Percentiles rank a stretch among this genome's conserved stretches.
Conservation (phyloP, 192 early-diverging fungal species). For the Coemansia sp. region DNA sequence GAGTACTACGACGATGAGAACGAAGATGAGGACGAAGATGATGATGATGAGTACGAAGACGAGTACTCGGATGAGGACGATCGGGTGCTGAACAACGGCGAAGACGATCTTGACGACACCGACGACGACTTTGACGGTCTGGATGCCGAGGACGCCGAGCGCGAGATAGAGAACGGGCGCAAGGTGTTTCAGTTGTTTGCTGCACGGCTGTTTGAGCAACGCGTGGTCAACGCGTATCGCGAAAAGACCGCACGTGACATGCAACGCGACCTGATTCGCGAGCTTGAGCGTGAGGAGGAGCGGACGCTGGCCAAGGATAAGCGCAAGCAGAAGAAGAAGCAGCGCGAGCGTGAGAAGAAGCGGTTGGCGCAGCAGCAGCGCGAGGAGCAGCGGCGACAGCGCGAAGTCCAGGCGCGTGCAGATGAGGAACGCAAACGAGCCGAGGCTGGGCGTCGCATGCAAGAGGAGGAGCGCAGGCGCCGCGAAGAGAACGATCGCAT, state of each 20-base stretch:
- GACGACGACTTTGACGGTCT: constrained; percentile 65
- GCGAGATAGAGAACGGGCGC: constrained; percentile 88
- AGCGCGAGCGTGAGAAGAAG: constrained; percentile 62
- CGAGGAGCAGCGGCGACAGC: constrained; percentile 41
- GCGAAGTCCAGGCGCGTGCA: constrained; percentile 24
- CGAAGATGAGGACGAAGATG: constrained; percentile 12
- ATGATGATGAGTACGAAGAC: background rate
- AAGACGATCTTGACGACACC: constrained; percentile 61
- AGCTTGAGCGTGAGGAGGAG: constrained; percentile 85
- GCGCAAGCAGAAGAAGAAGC: constrained; percentile 71
- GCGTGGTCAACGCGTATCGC: constrained; percentile 88
- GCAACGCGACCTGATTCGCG: constrained; percentile 81
- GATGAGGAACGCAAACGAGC: constrained; percentile 40
- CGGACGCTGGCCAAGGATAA: constrained; percentile 58
- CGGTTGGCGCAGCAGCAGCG: constrained; percentile 39
- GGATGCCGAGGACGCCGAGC: constrained; percentile 71
- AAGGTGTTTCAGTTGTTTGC: constrained; percentile 96
- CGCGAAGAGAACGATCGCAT: constrained; percentile 29
- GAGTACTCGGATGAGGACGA: constrained; percentile 18
- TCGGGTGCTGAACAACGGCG: constrained; percentile 57
- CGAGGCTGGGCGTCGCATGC: constrained; percentile 23
- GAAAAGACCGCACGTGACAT: constrained; percentile 92
- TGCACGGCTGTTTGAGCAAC: constrained; percentile 96
- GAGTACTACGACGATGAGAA: constrained; percentile 15
- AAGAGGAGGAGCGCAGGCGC: constrained; percentile 27